Evolutionary conservation across 352 stramenopile species (phyloP).

Genomic region (Blastocystis sp.): DNA sequence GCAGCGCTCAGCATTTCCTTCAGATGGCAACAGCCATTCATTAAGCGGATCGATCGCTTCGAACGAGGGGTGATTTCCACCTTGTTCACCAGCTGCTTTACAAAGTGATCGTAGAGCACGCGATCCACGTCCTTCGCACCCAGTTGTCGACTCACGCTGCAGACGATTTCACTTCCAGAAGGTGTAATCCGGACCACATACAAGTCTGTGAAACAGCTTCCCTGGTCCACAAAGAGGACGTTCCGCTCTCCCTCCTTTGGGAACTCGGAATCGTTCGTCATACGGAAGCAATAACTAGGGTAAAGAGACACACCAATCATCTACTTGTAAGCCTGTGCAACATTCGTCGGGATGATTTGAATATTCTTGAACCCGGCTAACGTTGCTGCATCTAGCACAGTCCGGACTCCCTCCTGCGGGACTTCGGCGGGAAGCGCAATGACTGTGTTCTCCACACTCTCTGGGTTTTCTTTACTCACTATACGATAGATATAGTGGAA

Average conservation of each 20-base stretch:
- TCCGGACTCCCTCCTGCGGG: neutral
- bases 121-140: constrained; percentile 92
- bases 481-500: constrained; percentile 15
- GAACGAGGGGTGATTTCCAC: constrained; percentile 69
- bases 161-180: neutral
- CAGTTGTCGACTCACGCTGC: constrained; percentile 72
- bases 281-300: constrained; percentile 52
- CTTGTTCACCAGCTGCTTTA: constrained; percentile 72
- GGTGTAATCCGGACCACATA: constrained; percentile 14
- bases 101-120: constrained; percentile 84
- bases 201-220: constrained; percentile 38
- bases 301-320: neutral
- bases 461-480: neutral
- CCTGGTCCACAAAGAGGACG: constrained; percentile 47
- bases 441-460: neutral
- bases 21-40: constrained; percentile 77
- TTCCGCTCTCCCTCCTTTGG: neutral
- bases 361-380: constrained; percentile 50
- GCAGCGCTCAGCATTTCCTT: constrained; percentile 83
- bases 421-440: constrained; percentile 12
- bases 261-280: neutral
- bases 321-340: constrained; percentile 46
- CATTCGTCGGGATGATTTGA: neutral
- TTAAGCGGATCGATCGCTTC: constrained; percentile 77
- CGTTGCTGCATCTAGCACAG: neutral